Evolutionary conservation across 2,329 filamentous ascomycete genomes (phyloP), one percentile per base, ranked within the genome.

Genomic region (Orbilia blumenaviensis): DNA sequence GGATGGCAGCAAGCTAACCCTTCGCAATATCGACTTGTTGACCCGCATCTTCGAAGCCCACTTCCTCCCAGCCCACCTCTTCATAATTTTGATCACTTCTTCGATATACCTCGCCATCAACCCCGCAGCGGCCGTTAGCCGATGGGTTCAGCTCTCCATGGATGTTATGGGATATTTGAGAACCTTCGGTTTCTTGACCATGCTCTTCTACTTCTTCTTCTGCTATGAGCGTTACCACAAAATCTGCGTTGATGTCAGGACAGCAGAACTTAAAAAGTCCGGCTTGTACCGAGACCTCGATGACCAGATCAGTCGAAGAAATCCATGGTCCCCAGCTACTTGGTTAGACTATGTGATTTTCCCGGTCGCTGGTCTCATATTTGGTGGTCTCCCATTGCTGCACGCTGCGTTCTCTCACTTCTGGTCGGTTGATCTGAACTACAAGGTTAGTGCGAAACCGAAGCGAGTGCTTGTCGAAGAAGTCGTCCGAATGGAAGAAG

Each of bases 41-140:
- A 89, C 90, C 80, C 87, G 90, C 16, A 83, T 92, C n/a, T 92
- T 90, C 79, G 90, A 92, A 81, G 90, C 90, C 0, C 90, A 92
- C 81, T 92, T 92, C 81, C 83, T 92, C 23, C 89, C 90, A 0
- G 86, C 89, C 14, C 90, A 92, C 79, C 88, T 89, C 83, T 88
- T 87, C 5, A 87, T 91, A 50, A 84, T 91, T 27, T 85, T 92
- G 25, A 79, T 91, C 46, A 85, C 88, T 1, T 90, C 89, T 0
- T 86, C 87, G 0, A 79, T 91, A 2, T 92, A 89, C 81, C 83
- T 86, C 41, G 85, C 86, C 80, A 83, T 88, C 32, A 86, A 68
- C 48, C 87, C 12, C 84, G 88, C 68, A 84, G 84, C 73, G 82
- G 84, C 62, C 82, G 84, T 42, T 86, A 89, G 78, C 83, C 87